phyloP scores from a whole-genome alignment of 495 filamentous ascomycete species.

The Entonaema liquescens region DNA sequence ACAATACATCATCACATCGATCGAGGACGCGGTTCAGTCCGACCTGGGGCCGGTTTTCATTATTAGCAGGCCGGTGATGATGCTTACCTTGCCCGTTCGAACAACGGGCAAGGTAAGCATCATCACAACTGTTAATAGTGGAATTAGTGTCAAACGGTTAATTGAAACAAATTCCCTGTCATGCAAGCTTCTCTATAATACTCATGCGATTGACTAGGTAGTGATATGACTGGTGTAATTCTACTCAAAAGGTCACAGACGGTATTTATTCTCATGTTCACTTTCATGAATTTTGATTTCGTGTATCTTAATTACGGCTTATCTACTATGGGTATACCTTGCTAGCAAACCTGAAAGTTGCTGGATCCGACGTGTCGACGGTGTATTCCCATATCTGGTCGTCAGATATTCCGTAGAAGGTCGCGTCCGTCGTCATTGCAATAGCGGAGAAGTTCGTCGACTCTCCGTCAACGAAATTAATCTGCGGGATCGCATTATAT shows the following conservation, averaged over 20 bases:
- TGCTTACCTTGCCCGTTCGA: neutral
- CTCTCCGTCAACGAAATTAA: constrained; percentile 27
- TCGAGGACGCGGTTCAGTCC: neutral
- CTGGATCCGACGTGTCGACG: constrained; percentile 28
- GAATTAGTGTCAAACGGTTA: neutral
- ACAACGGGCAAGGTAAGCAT: neutral
- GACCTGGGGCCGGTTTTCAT: neutral
- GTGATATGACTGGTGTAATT: neutral
- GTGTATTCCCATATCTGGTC: constrained; percentile 39
- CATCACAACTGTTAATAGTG: neutral
- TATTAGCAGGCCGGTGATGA: neutral
- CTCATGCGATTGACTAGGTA: too few relatives aligned
- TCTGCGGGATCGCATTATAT: constrained; percentile 17
- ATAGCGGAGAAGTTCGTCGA: constrained; percentile 38
- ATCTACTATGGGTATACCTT: constrained; percentile 30
- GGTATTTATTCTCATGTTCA: too few relatives aligned
- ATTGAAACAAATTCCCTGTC: neutral
- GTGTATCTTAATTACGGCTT: neutral
- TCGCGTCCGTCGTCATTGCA: constrained; percentile 36
- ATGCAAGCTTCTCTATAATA: neutral
- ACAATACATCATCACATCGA: neutral
- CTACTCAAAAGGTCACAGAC: too few relatives aligned
- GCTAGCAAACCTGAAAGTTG: constrained; percentile 27
- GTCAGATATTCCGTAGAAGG: constrained; percentile 38
- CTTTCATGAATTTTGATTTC: neutral